phyloP scores from a whole-genome alignment of 1,139 yeast species.

The Candida freyschussii region DNA sequence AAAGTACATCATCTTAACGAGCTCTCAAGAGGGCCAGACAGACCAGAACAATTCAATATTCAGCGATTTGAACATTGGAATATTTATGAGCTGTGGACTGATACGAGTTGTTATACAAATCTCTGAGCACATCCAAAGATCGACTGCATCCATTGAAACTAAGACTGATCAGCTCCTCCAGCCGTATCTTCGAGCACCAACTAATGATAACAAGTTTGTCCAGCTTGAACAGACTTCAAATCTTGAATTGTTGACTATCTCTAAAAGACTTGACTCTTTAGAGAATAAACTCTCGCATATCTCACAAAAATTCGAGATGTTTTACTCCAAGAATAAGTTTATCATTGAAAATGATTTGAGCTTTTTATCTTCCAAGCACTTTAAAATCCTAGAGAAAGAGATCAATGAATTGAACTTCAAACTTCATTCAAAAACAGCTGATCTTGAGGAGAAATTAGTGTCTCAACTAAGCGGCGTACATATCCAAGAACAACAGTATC shows the following conservation, averaged over 20 bases:
- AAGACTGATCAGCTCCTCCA: slow-evolving; percentile 11
- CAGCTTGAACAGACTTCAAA: too few relatives aligned
- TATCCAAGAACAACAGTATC: neutral
- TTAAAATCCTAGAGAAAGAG: slow-evolving; percentile 20
- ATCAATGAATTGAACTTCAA: slow-evolving; percentile 13
- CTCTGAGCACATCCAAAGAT: slow-evolving; percentile 16
- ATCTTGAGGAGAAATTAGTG: slow-evolving; percentile 6
- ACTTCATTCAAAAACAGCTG: slow-evolving; percentile 6
- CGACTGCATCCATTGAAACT: slow-evolving; percentile 16
- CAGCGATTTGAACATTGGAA: slow-evolving; percentile 19
- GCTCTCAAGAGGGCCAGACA: slow-evolving; percentile 1
- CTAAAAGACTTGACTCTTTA: slow-evolving; percentile 2
- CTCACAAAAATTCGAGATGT: slow-evolving; percentile 9
- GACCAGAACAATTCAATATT: slow-evolving; percentile 7
- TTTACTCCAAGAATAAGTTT: slow-evolving; percentile 14
- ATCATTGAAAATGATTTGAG: slow-evolving; percentile 9
- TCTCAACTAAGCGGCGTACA: neutral
- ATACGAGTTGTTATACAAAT: slow-evolving; percentile 17
- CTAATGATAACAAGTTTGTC: too few relatives aligned
- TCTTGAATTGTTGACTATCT: too few relatives aligned
- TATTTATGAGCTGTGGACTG: slow-evolving; percentile 19
- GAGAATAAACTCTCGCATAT: slow-evolving; percentile 5
- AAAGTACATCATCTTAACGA: slow-evolving; percentile 11
- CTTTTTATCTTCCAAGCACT: slow-evolving; percentile 15
- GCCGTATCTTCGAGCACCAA: too few relatives aligned